Conservation (phyloP, 75 land plant species). For the Larix kaempferi region DNA sequence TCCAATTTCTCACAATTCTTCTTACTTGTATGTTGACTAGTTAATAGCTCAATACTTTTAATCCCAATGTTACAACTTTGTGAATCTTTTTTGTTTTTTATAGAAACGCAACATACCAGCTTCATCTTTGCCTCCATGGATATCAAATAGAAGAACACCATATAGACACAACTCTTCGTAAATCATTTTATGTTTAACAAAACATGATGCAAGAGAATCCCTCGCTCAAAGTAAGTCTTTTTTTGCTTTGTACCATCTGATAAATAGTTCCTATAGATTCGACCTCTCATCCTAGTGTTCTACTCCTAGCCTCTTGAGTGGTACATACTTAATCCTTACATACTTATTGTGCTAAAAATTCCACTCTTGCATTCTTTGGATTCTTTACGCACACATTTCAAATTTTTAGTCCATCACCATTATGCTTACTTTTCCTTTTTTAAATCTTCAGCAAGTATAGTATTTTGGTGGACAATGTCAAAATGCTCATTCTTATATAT, state of each 20-base stretch:
- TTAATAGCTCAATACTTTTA: constrained; percentile 4
- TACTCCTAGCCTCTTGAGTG: no score
- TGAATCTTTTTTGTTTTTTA: constrained; percentile 34
- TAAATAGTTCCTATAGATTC: no score
- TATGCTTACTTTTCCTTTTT: no score
- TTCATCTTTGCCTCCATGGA: constrained; percentile 35
- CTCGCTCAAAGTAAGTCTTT: constrained; percentile 64
- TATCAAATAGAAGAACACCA: constrained; percentile 47
- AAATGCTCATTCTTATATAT: no score
- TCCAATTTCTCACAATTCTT: neutral
- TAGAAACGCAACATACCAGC: constrained; percentile 57
- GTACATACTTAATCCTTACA: no score
- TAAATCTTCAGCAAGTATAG: no score
- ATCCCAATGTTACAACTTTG: constrained; percentile 1
- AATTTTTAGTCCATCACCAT: no score
- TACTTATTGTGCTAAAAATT: no score
- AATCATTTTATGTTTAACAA: constrained; percentile 50
- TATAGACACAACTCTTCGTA: constrained; percentile 40
- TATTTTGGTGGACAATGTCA: no score
- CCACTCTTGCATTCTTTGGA: no score
- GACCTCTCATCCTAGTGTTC: no score
- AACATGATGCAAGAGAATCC: constrained; percentile 74
- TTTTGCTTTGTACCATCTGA: constrained; percentile 60
- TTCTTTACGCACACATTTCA: no score
- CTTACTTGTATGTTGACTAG: neutral